Base-by-base conservation (phyloP, 805 yeast species). In the Saccharomycopsis guyanensis region DNA sequence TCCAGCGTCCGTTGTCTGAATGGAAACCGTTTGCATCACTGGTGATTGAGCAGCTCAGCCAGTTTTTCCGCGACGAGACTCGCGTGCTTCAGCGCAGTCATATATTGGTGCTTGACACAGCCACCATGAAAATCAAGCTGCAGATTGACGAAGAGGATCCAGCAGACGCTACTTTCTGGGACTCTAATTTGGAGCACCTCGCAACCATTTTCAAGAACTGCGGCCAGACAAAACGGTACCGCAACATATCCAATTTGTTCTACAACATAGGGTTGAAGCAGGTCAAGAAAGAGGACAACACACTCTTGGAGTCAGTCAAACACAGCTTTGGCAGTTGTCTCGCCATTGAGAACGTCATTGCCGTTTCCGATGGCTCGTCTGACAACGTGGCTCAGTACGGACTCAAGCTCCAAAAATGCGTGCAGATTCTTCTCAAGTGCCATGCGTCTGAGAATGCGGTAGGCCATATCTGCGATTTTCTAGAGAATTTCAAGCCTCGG, bases 161-260 rank as follows among this genome's bases (percentile, higher is more conserved):
- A 13, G 41, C 10, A 6, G 13, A 38, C 27, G n/a, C n/a, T n/a
- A n/a, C n/a, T n/a, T n/a, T n/a, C n/a, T 40, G 16, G 7, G 36
- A 38, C 5, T 46, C 53, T 7, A 24, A 54, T 2, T 55, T 59
- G 34, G 22, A 20, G 1, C 52, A 47, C 3, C 45, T 64, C n/a
- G 40, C 49, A 16, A 38, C 50, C 4, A 54, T 58, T 40, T 65
- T 59, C 27, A 38, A 40, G 18, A 53, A 8, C 16, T 45, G 33
- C 27, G 57, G 47, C 39, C 70, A 64, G 32, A 43, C 38, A 16
- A 73, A 70, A 50, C 57, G 80, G 46, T 56, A 72, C 4, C 61
- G 67, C 41, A 75, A 74, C 53, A 51, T 76, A 3, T 68, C 78
- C 2, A 73, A 71, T 51, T 41, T 76, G 10, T 57, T 67, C 4